Evolutionary conservation across 2,329 filamentous ascomycete genomes (phyloP), one percentile per base, ranked within the genome.

Genomic region (Aureobasidium zeae): DNA sequence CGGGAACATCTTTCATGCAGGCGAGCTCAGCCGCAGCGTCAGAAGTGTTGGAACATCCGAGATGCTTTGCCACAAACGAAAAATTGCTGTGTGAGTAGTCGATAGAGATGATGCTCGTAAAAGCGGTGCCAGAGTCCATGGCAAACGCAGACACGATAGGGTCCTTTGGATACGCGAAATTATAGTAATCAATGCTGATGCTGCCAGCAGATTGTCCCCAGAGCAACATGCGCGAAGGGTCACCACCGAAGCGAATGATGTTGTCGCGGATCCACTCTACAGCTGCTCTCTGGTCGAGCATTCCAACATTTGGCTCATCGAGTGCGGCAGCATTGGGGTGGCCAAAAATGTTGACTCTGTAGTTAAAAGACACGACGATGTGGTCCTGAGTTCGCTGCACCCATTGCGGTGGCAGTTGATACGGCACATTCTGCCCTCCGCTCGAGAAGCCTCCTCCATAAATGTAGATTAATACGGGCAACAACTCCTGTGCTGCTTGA

Each of bases 261-360:
- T 76, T 73, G 31, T 66, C 60, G 3, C 60, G 60, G 0, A 72
- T 56, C 73, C 73, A 76, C 54, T 74, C 67, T 0, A 76, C 53
- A 0, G 42, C 71, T 11, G 66, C 51, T 2, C 73, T 64, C 51
- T 77, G 73, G 51, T 79, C 74, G 4, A 67, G 61, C 5, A 77
- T 55, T 1, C 71, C 74, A 2, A 72, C 52, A 46, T 77, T 77
- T 33, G 64, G 57, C 44, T 50, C 32, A 4, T 25, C 42, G 2
- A 57, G 37, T 4, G 55, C 58, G 4, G 57, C 54, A 12, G 62
- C 61, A 9, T 58, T 57, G 0, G 63, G 58, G 47, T 65, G 68
- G 5, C 65, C 65, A 44, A 69, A 66, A 39, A 68, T 61, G 43
- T 62, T 63, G 24, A 64, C n/a, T 3, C 63, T 60, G 49, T 65